Percentiles rank a stretch among this genome's conserved stretches.
Evolutionary conservation across 371 early-diverging fungal species (phyloP).

Genomic region (Mucor irregularis): DNA sequence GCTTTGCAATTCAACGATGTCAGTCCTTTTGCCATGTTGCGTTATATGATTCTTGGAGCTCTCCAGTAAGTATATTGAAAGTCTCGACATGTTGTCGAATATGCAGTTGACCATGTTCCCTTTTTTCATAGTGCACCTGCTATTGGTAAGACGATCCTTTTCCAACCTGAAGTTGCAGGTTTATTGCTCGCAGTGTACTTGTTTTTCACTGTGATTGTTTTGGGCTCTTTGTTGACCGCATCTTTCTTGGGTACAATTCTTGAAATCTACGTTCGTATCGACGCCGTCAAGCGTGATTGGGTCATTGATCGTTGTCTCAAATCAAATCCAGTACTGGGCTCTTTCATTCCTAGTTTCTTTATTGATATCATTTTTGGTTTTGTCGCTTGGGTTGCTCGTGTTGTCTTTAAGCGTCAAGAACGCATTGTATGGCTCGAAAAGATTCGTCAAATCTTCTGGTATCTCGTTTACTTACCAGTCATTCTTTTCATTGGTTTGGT

Average conservation of each 20-base stretch:
- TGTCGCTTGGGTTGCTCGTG: conserved; percentile 8
- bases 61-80: conserved; percentile 38
- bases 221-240: conserved; percentile 33
- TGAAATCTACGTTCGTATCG: conserved; percentile 19
- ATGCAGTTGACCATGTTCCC: not conserved
- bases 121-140: conserved; percentile 35
- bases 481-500: conserved; percentile 26
- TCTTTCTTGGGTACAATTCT: conserved; percentile 44
- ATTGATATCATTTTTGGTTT: conserved; percentile 34
- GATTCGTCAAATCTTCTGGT: conserved; percentile 39
- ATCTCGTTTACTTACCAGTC: conserved; percentile 36
- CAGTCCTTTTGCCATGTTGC: conserved; percentile 27
- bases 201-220: conserved; percentile 30
- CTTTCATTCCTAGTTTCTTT: conserved; percentile 27
- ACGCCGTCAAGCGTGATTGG: conserved; percentile 21
- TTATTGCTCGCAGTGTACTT: conserved; percentile 35
- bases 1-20: conserved; percentile 40
- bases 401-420: conserved; percentile 4
- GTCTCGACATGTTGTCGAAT: no score
- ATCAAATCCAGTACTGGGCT: conserved; percentile 12
- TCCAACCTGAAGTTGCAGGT: conserved; percentile 34
- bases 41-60: conserved; percentile 39
- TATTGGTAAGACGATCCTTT: conserved; percentile 38
- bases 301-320: conserved; percentile 16
- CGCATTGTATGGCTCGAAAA: conserved; percentile 27